Evolutionary conservation across 768 basidiomycete genomes (phyloP).

Genomic region (Albatrellus ellisii): DNA sequence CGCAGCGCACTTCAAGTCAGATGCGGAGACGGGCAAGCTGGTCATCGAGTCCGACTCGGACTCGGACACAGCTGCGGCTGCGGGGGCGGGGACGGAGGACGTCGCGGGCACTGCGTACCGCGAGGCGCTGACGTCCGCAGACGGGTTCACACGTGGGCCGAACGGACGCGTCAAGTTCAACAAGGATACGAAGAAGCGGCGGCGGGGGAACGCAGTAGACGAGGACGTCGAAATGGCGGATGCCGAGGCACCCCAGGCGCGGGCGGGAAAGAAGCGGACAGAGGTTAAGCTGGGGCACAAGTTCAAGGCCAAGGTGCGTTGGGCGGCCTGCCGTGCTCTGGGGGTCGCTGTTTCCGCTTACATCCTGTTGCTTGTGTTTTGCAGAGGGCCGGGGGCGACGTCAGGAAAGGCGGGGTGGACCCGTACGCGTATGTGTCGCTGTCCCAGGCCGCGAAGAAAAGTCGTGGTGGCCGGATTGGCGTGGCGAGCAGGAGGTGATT

Average conservation of each 20-base stretch:
- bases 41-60: slow-evolving; percentile 48
- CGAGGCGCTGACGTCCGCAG: slow-evolving; percentile 71
- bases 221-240: slow-evolving; percentile 74
- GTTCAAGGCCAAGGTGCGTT: slow-evolving; percentile 87
- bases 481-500: slow-evolving; percentile 48
- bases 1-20: slow-evolving; percentile 75
- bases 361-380: neutral
- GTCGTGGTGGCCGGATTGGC: slow-evolving; percentile 34
- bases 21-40: slow-evolving; percentile 73
- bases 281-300: slow-evolving; percentile 63
- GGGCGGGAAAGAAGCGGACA: slow-evolving; percentile 31
- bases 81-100: slow-evolving; percentile 33
- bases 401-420: slow-evolving; percentile 77
- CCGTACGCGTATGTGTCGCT: slow-evolving; percentile 89
- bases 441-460: slow-evolving; percentile 66
- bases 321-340: neutral
- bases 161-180: slow-evolving; percentile 88
- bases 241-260: slow-evolving; percentile 23
- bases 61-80: slow-evolving; percentile 24
- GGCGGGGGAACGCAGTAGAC: slow-evolving; percentile 51
- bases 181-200: slow-evolving; percentile 91
- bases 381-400: slow-evolving; percentile 90
- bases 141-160: slow-evolving; percentile 79
- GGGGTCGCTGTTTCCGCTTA: neutral
- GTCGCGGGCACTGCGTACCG: slow-evolving; percentile 68